These are phyloP conservation scores for Eimeria sp. DNA, from an alignment of 169 alveolate species.

Conservation along the genomic window DNA sequence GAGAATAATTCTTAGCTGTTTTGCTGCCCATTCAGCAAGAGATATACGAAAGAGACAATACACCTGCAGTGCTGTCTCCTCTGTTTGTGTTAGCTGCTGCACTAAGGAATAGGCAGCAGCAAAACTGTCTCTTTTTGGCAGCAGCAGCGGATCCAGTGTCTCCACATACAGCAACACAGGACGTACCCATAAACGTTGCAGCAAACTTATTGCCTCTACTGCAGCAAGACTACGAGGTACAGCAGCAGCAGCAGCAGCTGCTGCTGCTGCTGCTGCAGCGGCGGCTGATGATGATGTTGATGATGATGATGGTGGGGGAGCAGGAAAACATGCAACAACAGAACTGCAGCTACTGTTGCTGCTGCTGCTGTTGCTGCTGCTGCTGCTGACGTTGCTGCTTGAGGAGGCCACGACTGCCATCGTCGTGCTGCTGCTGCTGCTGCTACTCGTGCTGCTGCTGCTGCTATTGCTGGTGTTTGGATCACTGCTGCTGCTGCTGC, in stretches of 20 bases:
- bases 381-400: background rate
- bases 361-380: background rate
- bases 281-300: background rate
- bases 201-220: conserved; percentile 18
- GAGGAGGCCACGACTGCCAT: background rate
- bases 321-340: background rate
- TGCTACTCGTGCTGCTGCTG: conserved; percentile 65
- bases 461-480: conserved; percentile 10
- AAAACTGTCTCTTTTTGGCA: conserved; percentile 50
- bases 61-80: conserved; percentile 70
- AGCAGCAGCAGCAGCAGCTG: conserved; percentile 63
- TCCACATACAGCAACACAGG: conserved; percentile 67
- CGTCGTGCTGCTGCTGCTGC: conserved; percentile 6
- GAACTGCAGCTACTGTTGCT: background rate
- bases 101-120: conserved; percentile 51
- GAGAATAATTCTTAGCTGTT: conserved; percentile 31
- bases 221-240: conserved; percentile 60
- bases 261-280: conserved; percentile 66
- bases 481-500: conserved; percentile 60
- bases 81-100: conserved; percentile 57
- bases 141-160: conserved; percentile 45
- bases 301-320: background rate
- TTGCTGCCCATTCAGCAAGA: conserved; percentile 63
- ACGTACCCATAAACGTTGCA: conserved; percentile 62
- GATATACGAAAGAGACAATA: conserved; percentile 67